Evolutionary conservation across 768 basidiomycete species (phyloP), one percentile per base, ranked within the genome.

Genomic region (Mycena metata): DNA sequence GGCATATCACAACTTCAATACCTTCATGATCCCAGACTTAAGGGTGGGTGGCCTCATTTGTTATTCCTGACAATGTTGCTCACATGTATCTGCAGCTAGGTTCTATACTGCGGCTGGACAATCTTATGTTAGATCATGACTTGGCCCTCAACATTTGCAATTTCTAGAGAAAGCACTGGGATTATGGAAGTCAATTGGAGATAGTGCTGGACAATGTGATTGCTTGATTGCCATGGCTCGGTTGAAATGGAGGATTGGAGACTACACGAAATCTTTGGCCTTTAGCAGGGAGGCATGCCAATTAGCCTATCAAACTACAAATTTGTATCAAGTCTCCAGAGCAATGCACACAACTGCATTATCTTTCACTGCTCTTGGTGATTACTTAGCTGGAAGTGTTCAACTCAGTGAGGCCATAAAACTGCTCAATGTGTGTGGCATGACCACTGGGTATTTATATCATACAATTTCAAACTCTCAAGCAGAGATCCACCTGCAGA

Each of bases 401-500:
- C 19, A 36, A 0, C 19, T 30, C 1, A 12, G 39, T 3, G 24
- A 15, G 15, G 62, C 45, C 1, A 21, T 7, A 13, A 17, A 64
- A 9, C 21, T 55, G 23, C 23, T 56, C 2, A 23, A 5, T 8
- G 2, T 56, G 4, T 64, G 62, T 39, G 62, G 54, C 33, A 46
- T 64, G 54, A 0, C 3, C 3, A 23, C 10, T 6, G 19, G 33
- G 9, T 0, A 0, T 23, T 1, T 56, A 1, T 23, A 52, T 3
- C 16, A 16, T 16, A 6, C 5, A 1, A 21, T 56, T 2, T 21
- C 7, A 16, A 23, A 17, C 2, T 2, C 0, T 1, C 9, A 26
- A 35, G 62, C 62, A 5, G 45, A 64, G 19, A 35, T 36, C 1
- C 45, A 64, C 24, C 17, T 35, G 21, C 54, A 1, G 54, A 64